Evolutionary conservation across 352 stramenopile species (phyloP).

Genomic region (Phytophthora cajani): DNA sequence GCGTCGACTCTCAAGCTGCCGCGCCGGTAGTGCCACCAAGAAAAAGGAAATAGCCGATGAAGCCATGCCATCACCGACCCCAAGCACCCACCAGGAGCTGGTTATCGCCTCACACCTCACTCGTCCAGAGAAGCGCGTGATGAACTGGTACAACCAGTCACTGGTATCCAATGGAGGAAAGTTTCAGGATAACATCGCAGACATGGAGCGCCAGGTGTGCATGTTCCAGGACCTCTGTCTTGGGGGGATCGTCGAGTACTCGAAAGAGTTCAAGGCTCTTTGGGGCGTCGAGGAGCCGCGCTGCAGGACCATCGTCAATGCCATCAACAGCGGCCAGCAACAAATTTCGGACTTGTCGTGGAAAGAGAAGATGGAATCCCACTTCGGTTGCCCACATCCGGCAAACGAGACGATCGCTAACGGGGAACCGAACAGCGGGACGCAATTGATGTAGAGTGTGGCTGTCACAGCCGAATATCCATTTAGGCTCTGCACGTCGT

Average conservation of each 20-base stretch:
- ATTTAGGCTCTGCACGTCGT: neutral
- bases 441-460: constrained; percentile 1
- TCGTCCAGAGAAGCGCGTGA: constrained; percentile 35
- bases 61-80: neutral
- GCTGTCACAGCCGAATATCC: neutral
- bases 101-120: constrained; percentile 40
- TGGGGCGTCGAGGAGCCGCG: constrained; percentile 42
- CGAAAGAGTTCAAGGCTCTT: constrained; percentile 49
- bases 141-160: constrained; percentile 44
- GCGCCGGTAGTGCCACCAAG: neutral
- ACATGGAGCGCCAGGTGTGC: constrained; percentile 58
- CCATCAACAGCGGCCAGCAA: constrained; percentile 36
- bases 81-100: neutral
- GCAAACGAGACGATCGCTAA: constrained; percentile 10
- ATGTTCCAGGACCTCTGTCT: constrained; percentile 61
- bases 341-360: constrained; percentile 34
- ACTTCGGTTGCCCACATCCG: constrained; percentile 48
- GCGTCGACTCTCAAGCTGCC: constrained; percentile 24
- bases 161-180: constrained; percentile 29
- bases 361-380: constrained; percentile 39
- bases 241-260: constrained; percentile 44
- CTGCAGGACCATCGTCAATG: constrained; percentile 49
- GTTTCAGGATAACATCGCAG: constrained; percentile 32
- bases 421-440: neutral
- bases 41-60: neutral